These are phyloP conservation scores for Silene noctiflora DNA, from an alignment of 179 eudicot species.

Conservation along the genomic window DNA sequence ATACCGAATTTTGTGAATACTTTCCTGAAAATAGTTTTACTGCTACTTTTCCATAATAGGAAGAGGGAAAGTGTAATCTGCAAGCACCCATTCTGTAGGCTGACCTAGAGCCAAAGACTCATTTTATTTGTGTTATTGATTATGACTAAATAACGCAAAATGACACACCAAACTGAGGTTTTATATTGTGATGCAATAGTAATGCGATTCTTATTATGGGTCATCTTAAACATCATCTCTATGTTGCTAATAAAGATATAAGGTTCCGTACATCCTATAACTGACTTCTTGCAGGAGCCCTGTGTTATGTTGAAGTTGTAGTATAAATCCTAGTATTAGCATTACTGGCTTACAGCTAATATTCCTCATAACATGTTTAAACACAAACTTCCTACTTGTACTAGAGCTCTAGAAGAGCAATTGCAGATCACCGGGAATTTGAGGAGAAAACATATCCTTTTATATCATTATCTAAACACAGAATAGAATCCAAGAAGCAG, in stretches of 20 bases:
- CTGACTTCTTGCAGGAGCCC: too few species aligned
- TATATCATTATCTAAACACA: background rate
- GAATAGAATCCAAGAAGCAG: background rate
- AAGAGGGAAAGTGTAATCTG: background rate
- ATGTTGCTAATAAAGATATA: too few species aligned
- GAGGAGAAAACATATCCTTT: background rate
- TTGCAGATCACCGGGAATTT: too few species aligned
- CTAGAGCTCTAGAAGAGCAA: slow-evolving; percentile 3
- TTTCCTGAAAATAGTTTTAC: background rate
- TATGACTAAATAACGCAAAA: background rate
- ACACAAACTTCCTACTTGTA: background rate
- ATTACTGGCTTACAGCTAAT: too few species aligned
- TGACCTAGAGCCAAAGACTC: too few species aligned
- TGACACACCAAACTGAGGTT: background rate
- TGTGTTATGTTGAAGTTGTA: too few species aligned
- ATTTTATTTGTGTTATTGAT: too few species aligned
- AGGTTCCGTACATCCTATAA: background rate
- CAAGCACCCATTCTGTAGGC: too few species aligned
- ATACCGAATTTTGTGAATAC: background rate
- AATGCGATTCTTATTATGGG: background rate
- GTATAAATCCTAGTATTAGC: too few species aligned
- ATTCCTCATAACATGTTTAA: too few species aligned
- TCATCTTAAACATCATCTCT: background rate
- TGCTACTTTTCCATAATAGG: background rate
- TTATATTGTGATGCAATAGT: background rate